phyloP scores from a whole-genome alignment of 768 basidiomycete species.

The Lactarius indigo region DNA sequence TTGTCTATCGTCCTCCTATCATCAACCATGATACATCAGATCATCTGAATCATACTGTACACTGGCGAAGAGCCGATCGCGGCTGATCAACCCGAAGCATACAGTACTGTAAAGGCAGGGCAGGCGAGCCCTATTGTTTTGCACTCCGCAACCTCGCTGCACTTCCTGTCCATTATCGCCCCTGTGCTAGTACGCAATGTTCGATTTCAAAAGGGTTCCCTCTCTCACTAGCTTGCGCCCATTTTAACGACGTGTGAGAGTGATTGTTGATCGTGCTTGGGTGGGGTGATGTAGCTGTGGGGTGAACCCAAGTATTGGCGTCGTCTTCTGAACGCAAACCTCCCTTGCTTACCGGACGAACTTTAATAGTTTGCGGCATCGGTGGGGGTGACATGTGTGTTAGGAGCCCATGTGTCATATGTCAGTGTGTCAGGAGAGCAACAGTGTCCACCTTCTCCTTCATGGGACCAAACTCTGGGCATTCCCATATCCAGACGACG shows the following conservation, averaged over 20 bases:
- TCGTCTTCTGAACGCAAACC: not conserved
- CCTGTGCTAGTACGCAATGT: not conserved
- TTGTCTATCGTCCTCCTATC: not conserved
- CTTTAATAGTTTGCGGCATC: conserved; percentile 1
- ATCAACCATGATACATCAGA: conserved; percentile 8
- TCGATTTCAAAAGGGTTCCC: not conserved
- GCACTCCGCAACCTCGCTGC: not conserved
- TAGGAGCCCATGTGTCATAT: not conserved
- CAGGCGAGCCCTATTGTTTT: not conserved
- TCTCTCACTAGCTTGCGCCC: not conserved
- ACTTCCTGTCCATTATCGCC: not conserved
- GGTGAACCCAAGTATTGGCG: conserved; percentile 1
- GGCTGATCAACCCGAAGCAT: not conserved
- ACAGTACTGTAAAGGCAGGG: not conserved
- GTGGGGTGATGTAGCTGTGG: not conserved
- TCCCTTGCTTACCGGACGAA: conserved; percentile 2
- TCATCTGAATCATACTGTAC: conserved; percentile 3
- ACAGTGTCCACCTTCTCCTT: not conserved
- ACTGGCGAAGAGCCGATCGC: conserved; percentile 7
- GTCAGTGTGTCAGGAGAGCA: not conserved
- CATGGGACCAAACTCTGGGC: not conserved
- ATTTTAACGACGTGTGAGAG: not conserved
- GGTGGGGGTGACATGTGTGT: not conserved
- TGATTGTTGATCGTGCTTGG: not conserved
- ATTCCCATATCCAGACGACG: conserved; percentile 2